Base-by-base conservation (phyloP, 202 grass and related monocot species). In the Elaeis oleifera region DNA sequence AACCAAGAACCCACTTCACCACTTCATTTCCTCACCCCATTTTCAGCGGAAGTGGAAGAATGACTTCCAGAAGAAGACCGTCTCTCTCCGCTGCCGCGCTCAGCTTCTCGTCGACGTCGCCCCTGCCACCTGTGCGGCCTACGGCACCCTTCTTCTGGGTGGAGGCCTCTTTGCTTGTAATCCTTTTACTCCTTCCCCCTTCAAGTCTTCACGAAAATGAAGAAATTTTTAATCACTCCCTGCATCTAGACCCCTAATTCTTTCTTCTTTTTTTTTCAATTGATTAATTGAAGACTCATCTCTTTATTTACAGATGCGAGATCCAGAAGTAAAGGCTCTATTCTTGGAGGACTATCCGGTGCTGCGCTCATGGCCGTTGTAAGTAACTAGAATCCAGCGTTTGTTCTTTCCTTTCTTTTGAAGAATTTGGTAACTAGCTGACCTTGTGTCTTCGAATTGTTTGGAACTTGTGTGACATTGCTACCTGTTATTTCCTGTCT, bases 291-390 rank as follows among this genome's bases (percentile, higher is more conserved):
- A 13, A 60, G 58, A 9, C n/a, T 19, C 15, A 26, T 13, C 11
- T 29, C n/a, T 52, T 59, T 76, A 32, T 23, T 39, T 59, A 39
- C 23, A 95, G 91, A 96, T 90, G 59, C 78, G 64, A 81, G 84
- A 74, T 90, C 87, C 21, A 77, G 91, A 39, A 96, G 87, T 59
- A 83, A 83, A 76, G 91, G 84, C 0, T 96, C 91, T 67, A 81
- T 96, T 83, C 79, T 71, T 19, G 87, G 91, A 63, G 87, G 87
- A 18, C 56, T 90, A 56, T 70, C 81, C 74, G 87, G 91, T 21
- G 78, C 81, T 79, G 82, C 91, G 19, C 81, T 96, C 49, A 90
- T 83, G 91, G 71, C 67, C 70, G 50, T 56, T 32, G 91, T 96
- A 69, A 90, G 81, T 75, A 75, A 27, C 49, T 21, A 13, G 8